phyloP scores from a whole-genome alignment of 2,329 filamentous ascomycete species.

The Trichoderma harzianum region DNA sequence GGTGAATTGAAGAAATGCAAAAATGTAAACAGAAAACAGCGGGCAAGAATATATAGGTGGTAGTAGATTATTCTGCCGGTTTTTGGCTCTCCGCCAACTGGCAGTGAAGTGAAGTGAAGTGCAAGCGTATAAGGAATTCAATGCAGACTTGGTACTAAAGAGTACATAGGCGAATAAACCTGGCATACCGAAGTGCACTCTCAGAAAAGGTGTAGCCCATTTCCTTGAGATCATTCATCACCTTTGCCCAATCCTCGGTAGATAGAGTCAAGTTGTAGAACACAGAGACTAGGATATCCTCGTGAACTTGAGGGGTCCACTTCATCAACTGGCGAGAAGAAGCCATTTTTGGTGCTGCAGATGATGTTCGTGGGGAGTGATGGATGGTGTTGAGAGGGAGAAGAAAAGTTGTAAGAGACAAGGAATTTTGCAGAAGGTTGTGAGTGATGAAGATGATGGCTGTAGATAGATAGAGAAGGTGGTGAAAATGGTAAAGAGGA shows the following conservation, averaged over 20 bases:
- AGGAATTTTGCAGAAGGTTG: neutral
- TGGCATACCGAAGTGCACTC: conserved; percentile 40
- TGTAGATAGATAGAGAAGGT: neutral
- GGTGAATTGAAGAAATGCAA: neutral
- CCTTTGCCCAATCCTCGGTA: conserved; percentile 31
- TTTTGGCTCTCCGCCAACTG: neutral
- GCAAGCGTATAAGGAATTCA: neutral
- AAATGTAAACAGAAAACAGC: neutral
- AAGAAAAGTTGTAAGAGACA: neutral
- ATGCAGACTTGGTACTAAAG: neutral
- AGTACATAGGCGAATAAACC: neutral
- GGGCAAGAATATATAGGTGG: neutral
- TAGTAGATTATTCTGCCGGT: neutral
- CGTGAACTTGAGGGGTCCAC: conserved; percentile 43
- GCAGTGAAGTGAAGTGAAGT: neutral
- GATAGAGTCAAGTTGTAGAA: conserved; percentile 36
- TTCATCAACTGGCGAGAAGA: conserved; percentile 32
- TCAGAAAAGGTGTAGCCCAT: conserved; percentile 41
- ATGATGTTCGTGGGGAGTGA: neutral
- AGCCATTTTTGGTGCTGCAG: neutral
- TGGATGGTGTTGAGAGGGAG: neutral
- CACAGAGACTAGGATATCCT: conserved; percentile 43
- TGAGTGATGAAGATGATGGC: neutral
- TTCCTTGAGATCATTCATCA: conserved; percentile 36
- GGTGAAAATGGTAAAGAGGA: neutral